phyloP scores from a whole-genome alignment of 2,329 filamentous ascomycete genomes.

The Colletotrichum cordylinicola region DNA sequence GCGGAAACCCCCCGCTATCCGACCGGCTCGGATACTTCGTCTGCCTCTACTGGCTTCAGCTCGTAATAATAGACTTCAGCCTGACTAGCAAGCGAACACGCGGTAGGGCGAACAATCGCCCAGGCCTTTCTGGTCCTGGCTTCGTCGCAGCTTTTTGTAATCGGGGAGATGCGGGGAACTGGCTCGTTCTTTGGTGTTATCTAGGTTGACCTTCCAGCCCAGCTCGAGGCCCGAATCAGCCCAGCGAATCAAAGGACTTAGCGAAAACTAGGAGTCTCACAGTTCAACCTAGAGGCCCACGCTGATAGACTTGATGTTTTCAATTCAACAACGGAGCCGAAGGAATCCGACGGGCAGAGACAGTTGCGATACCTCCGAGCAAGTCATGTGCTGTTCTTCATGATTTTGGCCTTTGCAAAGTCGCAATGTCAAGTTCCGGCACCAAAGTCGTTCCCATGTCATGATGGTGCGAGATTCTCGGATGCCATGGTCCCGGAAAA shows the following conservation, averaged over 20 bases:
- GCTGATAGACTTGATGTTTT: background rate
- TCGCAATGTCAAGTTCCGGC: background rate
- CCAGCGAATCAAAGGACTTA: background rate
- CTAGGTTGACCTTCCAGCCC: background rate
- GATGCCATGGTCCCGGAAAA: background rate
- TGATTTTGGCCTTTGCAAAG: background rate
- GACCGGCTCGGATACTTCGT: background rate
- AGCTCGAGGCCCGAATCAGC: background rate
- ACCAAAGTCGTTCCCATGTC: background rate
- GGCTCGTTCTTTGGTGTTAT: background rate
- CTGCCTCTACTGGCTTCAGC: background rate
- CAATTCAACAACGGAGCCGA: background rate
- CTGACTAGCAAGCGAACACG: background rate
- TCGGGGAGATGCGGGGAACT: background rate
- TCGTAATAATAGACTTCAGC: background rate
- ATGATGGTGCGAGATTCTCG: background rate
- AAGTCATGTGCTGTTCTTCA: background rate
- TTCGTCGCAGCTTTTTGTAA: background rate
- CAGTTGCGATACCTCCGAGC: background rate
- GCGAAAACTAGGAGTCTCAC: background rate
- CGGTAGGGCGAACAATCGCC: background rate
- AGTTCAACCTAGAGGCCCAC: background rate
- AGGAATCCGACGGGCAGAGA: background rate
- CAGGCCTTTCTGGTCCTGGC: background rate
- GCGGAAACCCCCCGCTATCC: background rate